Base-by-base conservation (phyloP, 441 rosid species). In the Arabidopsis hybrid region DNA sequence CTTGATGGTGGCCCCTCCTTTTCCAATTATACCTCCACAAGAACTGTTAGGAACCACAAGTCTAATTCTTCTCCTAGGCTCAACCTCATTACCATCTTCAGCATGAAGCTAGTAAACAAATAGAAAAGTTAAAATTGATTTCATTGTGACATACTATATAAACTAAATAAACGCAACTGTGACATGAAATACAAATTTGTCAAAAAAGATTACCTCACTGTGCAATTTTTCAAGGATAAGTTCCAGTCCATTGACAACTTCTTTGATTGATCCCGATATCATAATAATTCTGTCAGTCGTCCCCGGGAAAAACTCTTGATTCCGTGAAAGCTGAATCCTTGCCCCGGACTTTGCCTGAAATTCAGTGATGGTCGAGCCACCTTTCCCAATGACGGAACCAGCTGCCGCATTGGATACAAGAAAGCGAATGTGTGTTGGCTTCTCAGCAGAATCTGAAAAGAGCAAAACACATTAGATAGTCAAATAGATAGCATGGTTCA, bases 11-110 rank as follows among this genome's bases (percentile, higher is more conserved):
- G 94, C 85, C 40, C 99, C 98, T 83, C 97, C 99, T 85, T 91
- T 95, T 77, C 99, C 99, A 79, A 95, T 95, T 72, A 95, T 95
- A 83, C 99, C 87, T 70, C 99, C 99, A 75, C 99, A 95, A 51
- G 93, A 91, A 82, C 89, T 86, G 83, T 95, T 93, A 50, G 99
- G 97, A 83, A 93, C 99, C 67, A 93, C 82, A 53, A 95, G 78
- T 82, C 94, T 93, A 83, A 95, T 85, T 85, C 88, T 93, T 68
- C 87, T 83, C 80, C 89, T 90, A 75, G 91, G 95, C 80, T 89
- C 97, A 83, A 62, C 85, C 60, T 91, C 95, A 75, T 73, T 83
- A 47, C 86, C 95, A 32, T 88, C 95, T 78, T 92, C 93, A 78
- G 81, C 74, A 74, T 87, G 91, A 80, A 89, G 83, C 99, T 93